Base-by-base conservation (phyloP, 2,329 filamentous ascomycete species). In the Chaetomiaceae sp. region DNA sequence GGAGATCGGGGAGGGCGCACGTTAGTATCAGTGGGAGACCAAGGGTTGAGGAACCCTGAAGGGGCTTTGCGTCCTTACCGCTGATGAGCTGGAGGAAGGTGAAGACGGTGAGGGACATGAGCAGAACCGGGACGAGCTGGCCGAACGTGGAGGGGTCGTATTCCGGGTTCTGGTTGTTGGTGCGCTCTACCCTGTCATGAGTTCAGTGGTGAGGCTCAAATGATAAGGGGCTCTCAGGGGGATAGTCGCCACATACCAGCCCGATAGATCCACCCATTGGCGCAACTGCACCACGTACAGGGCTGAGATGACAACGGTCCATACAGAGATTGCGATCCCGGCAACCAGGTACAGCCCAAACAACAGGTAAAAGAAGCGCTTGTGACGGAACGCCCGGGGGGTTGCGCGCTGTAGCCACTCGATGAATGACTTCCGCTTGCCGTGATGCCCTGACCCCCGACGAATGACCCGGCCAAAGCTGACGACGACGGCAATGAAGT, bases 121-220 rank as follows among this genome's bases (percentile, higher is more conserved):
- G 38, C 3, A 57, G 38, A 9, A 56, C 35, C 3, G 63, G 63
- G 9, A 66, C 61, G 9, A 65, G 56, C 51, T 67, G 64, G 2
- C 63, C 63, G 26, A 66, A 67, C 10, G 56, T 60, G 11, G 58
- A 58, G 0, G 58, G 53, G 37, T 65, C 63, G 33, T 64, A 58
- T 45, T 67, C 64, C 1, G 58, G 54, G 45, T 59, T 63, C 29
- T 38, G 12, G 15, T 49, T 45, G 30, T 51, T 42, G 7, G 45
- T 48, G 1, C 33, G 24, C 34, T 54, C 29, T 11, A 55, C 46
- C 47, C 45, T 47, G 36, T 12, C 17, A 12, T 8, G 35, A 22
- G n/a, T 27, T 19, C 14, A 22, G 15, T 22, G n/a, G 29, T 2
- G 14, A 32, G 9, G 3, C 8, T 9, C 10, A 29, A 3, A n/a